Conservation (phyloP, 495 filamentous ascomycete species). For the Penicillium mononematosum region DNA sequence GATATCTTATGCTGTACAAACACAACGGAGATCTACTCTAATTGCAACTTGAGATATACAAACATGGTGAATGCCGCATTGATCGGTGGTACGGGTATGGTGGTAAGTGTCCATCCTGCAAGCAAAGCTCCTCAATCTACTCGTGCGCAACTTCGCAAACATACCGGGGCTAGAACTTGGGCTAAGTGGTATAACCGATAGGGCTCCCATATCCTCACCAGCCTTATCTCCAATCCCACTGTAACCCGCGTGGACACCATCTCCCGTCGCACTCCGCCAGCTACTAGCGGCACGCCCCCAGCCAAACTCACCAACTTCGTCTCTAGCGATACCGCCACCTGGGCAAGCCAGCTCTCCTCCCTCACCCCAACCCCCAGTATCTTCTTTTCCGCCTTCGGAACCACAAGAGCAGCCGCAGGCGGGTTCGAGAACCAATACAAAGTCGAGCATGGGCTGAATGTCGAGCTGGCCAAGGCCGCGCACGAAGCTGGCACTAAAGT, state of each 20-base stretch:
- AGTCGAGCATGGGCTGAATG: conserved; percentile 72
- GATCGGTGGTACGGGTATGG: conserved; percentile 49
- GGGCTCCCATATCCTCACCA: conserved; percentile 51
- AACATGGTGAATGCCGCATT: conserved; percentile 46
- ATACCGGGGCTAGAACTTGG: neutral
- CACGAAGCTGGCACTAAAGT: conserved; percentile 60
- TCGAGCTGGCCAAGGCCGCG: conserved; percentile 66
- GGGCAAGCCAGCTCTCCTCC: conserved; percentile 53
- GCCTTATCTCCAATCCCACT: conserved; percentile 39
- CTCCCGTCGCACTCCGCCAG: conserved; percentile 43
- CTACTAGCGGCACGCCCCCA: conserved; percentile 31
- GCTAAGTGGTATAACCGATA: conserved; percentile 17
- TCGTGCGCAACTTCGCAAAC: neutral
- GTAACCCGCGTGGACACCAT: conserved; percentile 47
- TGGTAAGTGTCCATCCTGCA: conserved; percentile 36
- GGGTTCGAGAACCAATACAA: conserved; percentile 72
- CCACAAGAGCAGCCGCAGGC: conserved; percentile 63
- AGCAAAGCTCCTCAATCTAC: conserved; percentile 4
- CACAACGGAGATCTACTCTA: conserved; percentile 3
- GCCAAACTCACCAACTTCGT: conserved; percentile 46
- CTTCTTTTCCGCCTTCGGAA: conserved; percentile 66
- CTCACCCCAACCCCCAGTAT: conserved; percentile 56
- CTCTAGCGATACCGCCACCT: conserved; percentile 49
- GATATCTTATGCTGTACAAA: neutral
- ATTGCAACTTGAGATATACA: conserved; percentile 1